Evolutionary conservation across 2,329 filamentous ascomycete species (phyloP).

Genomic region (Ophiostoma montium): DNA sequence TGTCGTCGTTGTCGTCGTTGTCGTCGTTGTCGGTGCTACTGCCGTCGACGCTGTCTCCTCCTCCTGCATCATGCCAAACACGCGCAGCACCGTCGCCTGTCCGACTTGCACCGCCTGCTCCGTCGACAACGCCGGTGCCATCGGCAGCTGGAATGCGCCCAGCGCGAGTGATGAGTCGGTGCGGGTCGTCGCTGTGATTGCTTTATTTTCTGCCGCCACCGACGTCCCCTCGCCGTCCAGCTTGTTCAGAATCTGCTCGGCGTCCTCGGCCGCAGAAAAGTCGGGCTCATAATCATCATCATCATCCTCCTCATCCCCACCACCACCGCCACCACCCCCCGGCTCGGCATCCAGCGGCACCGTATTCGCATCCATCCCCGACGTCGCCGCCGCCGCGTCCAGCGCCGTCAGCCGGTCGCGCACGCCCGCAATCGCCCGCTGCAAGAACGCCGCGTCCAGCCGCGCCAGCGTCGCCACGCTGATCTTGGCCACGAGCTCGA

Average conservation of each 20-base stretch:
- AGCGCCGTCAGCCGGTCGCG: slow-evolving; percentile 34
- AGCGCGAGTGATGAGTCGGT: slow-evolving; percentile 42
- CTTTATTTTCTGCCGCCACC: slow-evolving; percentile 14
- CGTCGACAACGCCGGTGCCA: slow-evolving; percentile 58
- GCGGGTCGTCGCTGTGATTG: slow-evolving; percentile 18
- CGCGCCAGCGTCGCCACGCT: slow-evolving; percentile 64
- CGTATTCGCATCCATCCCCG: slow-evolving; percentile 41
- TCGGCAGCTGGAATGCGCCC: slow-evolving; percentile 65
- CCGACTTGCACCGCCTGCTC: slow-evolving; percentile 62
- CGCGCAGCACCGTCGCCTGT: slow-evolving; percentile 57
- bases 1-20: background rate
- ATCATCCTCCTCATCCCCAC: slow-evolving; percentile 46
- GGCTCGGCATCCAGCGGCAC: slow-evolving; percentile 46
- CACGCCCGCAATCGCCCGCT: slow-evolving; percentile 55
- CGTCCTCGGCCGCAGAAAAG: slow-evolving; percentile 62
- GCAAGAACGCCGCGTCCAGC: slow-evolving; percentile 53
- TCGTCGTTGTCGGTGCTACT: background rate
- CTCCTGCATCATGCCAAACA: slow-evolving; percentile 63
- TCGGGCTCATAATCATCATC: slow-evolving; percentile 82
- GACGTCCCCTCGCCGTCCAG: slow-evolving; percentile 52
- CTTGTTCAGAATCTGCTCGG: slow-evolving; percentile 65
- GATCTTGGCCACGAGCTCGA: slow-evolving; percentile 64
- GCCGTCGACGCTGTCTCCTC: slow-evolving; percentile 50
- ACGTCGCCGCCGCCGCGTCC: slow-evolving; percentile 26
- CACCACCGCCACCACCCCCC: slow-evolving; percentile 22